Evolutionary conservation across 805 yeast species (phyloP).

Genomic region (Ogataea sp.): DNA sequence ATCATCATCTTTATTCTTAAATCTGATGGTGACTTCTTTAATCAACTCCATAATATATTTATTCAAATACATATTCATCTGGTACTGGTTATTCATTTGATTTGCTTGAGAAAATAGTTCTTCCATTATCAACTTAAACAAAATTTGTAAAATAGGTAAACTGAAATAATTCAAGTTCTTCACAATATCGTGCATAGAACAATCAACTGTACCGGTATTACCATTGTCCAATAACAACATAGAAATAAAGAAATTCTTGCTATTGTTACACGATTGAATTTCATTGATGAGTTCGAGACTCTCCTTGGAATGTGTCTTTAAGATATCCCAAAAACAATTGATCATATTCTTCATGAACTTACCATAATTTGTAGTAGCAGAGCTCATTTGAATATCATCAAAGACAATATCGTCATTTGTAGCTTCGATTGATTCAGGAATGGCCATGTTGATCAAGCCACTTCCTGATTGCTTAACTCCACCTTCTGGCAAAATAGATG

Average conservation of each 20-base stretch:
- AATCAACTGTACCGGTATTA: constrained; percentile 1
- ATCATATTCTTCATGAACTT: not conserved
- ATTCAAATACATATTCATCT: constrained; percentile 2
- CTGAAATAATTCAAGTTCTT: constrained; percentile 29
- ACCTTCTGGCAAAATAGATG: not conserved
- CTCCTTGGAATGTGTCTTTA: not conserved
- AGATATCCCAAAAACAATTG: constrained; percentile 1
- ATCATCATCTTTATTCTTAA: constrained; percentile 1
- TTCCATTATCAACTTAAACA: constrained; percentile 25
- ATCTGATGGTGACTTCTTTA: constrained; percentile 1
- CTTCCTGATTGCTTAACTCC: not conserved
- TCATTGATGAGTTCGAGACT: not conserved
- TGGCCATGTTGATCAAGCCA: not conserved
- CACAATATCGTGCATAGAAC: constrained; percentile 17
- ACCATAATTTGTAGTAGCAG: not conserved
- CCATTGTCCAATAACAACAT: not conserved
- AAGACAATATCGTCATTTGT: not conserved
- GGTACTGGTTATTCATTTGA: constrained; percentile 4
- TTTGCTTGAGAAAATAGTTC: constrained; percentile 6
- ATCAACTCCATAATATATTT: constrained; percentile 4
- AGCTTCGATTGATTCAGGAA: not conserved
- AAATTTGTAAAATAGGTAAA: constrained; percentile 32
- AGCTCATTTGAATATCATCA: not conserved
- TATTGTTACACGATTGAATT: too few relatives aligned
- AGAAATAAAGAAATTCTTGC: not conserved